Base-by-base conservation (phyloP, 1,284 basidiomycete species). In the Tremellales sp. region DNA sequence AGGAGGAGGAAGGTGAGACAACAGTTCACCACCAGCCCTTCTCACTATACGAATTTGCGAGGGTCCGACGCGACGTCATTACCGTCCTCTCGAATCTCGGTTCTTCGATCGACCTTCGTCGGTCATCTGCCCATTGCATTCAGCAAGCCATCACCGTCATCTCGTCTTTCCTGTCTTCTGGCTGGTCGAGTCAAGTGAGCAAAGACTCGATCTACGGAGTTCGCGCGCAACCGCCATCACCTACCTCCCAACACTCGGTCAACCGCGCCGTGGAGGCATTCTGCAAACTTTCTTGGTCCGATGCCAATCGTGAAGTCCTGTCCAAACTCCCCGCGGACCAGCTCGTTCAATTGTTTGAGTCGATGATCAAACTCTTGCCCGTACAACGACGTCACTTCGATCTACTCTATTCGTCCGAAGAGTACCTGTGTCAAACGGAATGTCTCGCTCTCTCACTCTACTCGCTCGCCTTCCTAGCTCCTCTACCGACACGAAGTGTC, bases 381-480 rank as follows among this genome's bases (percentile, higher is more conserved):
- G 74, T 93, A 50, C 76, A 81, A 19, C 83, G 87, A 52, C 72
- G 79, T 27, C 91, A 97, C 70, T 89, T 89, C 62, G 79, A 75
- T 52, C 75, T 77, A 43, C 75, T 85, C 56, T 51, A 58, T 36
- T 83, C 86, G 44, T 70, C 75, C 29, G 78, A 80, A 53, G 63
- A 78, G 19, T 88, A 87, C 81, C 73, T 93, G 40, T 82, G 83
- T 36, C 87, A 89, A 69, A 75, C 86, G 56, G 89, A 94, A 75
- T 84, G 87, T 52, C 75, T 82, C 39, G 79, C 86, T 19, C 82
- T 93, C 77, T 82, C 82, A 15, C 80, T 96, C 35, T 97, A 96
- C 76, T 85, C 86, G 29, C 76, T 97, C 52, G 83, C 85, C 7
- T 97, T 92, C 78, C 77, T 94, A 42, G 82, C 90, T 4, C 81